Conservation (phyloP, 1,284 basidiomycete species). For the Ceratobasidium sp. region DNA sequence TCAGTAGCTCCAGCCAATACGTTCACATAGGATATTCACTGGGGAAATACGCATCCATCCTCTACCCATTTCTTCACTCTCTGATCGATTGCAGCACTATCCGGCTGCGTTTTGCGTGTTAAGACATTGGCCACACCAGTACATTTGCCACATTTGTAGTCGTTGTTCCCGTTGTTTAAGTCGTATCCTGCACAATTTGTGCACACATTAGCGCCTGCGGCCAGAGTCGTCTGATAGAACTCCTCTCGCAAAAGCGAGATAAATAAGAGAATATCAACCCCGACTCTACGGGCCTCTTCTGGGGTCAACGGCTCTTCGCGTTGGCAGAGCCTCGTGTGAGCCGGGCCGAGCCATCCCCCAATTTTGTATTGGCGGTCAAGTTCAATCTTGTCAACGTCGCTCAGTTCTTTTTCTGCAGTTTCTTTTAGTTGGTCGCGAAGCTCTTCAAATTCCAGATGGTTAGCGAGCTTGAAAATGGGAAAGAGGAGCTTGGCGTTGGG, state of each 20-base stretch:
- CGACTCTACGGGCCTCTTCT: conserved; percentile 52
- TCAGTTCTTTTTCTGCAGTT: conserved; percentile 41
- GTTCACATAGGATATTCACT: too few species aligned
- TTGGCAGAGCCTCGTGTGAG: conserved; percentile 53
- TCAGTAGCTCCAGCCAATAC: too few species aligned
- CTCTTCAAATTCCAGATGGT: conserved; percentile 12
- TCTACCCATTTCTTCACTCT: too few species aligned
- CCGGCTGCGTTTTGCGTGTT: too few species aligned
- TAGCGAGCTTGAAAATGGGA: conserved; percentile 11
- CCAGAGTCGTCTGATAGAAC: background rate
- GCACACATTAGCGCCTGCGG: too few species aligned
- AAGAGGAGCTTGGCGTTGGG: conserved; percentile 13
- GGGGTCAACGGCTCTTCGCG: conserved; percentile 50
- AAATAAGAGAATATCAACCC: conserved; percentile 42
- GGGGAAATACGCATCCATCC: too few species aligned
- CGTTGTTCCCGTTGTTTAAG: too few species aligned
- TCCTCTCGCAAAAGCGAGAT: conserved; percentile 34
- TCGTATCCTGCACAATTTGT: too few species aligned
- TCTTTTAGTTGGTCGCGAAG: background rate
- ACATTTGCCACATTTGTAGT: too few species aligned
- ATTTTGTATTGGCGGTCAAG: conserved; percentile 54
- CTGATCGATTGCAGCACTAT: too few species aligned
- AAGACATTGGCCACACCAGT: too few species aligned
- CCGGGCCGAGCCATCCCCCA: conserved; percentile 52
- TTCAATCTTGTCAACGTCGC: conserved; percentile 51